Evolutionary conservation across 2,329 filamentous ascomycete genomes (phyloP), one percentile per base, ranked within the genome.

Genomic region (Neofusicoccum parvum): DNA sequence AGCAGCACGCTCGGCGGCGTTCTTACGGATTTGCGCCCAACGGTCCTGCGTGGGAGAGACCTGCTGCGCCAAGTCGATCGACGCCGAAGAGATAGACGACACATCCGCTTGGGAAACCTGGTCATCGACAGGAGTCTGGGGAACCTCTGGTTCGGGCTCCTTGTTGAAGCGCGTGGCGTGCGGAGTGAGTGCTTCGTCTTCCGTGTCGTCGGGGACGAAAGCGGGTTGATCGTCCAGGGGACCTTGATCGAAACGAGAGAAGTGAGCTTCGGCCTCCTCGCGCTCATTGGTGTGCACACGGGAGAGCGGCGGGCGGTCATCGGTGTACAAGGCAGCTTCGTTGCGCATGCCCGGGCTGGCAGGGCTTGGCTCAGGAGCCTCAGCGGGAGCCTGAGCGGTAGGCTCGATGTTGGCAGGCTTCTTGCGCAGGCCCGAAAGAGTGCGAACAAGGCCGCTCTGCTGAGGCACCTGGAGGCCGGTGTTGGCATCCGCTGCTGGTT

Each of bases 21-120:
- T 97, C 83, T 94, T 94, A 70, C 94, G 88, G 70, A 98, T 97
- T 78, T 96, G 92, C 0, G 94, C 94, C 95, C 95, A 99, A 64
- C 94, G 89, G 75, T 97, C 94, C 69, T 90, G 84, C 37, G 73
- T 71, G 20, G 72, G 77, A 41, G 73, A 75, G 12, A 81, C 80
- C 53, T 73, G 74, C 51, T 68, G 72, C 4, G 67, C 68, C 32
- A 75, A 63, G n/a, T 81, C 79, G 39, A 80, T 72, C 3, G 80
- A 81, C 12, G 78, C 73, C 64, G 81, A 80, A 15, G 56, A 60
- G 56, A 60, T 45, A 12, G 65, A 66, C 0, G 80, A 82, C 1
- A 75, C 72, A 59, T 76, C 74, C 39, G 79, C 78, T 36, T 70
- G 62, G 39, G 63, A 65, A 34, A 27, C 51, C 14, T 65, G 46